Evolutionary conservation across 345 rosid species (phyloP).

Genomic region (Ceriops tagal): DNA sequence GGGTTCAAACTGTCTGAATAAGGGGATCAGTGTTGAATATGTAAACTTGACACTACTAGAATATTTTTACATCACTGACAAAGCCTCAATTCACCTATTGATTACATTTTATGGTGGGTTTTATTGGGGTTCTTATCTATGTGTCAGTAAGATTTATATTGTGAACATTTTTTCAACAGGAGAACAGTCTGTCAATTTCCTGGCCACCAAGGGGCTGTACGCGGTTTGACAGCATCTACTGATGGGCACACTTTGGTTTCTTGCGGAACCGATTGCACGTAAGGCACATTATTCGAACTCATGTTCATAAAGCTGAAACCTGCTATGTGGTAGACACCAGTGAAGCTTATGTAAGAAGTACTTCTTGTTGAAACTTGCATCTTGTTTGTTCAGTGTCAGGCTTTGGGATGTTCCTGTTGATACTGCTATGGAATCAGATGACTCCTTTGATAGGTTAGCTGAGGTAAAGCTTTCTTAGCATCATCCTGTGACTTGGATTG

Average conservation of each 20-base stretch:
- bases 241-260: slow-evolving; percentile 78
- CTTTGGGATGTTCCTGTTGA: slow-evolving; percentile 91
- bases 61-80: no score
- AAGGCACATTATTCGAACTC: slow-evolving; percentile 28
- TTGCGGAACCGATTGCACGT: slow-evolving; percentile 91
- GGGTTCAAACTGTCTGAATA: no score
- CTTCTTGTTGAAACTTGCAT: neutral
- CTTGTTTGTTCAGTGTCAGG: slow-evolving; percentile 59
- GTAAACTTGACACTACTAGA: no score
- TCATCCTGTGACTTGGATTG: neutral
- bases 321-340: neutral
- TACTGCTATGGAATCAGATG: slow-evolving; percentile 45
- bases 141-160: slow-evolving; percentile 8
- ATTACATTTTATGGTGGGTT: neutral
- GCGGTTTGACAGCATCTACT: slow-evolving; percentile 82
- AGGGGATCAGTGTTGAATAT: no score
- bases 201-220: slow-evolving; percentile 92
- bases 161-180: slow-evolving; percentile 40
- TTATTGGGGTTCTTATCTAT: neutral
- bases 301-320: neutral
- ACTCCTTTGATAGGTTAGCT: slow-evolving; percentile 32
- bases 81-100: no score
- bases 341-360: neutral
- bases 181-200: slow-evolving; percentile 84
- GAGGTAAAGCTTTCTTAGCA: slow-evolving; percentile 46